Evolutionary conservation across 2,329 filamentous ascomycete genomes (phyloP), one percentile per base, ranked within the genome.

Genomic region (Stagonosporopsis rhizophila): DNA sequence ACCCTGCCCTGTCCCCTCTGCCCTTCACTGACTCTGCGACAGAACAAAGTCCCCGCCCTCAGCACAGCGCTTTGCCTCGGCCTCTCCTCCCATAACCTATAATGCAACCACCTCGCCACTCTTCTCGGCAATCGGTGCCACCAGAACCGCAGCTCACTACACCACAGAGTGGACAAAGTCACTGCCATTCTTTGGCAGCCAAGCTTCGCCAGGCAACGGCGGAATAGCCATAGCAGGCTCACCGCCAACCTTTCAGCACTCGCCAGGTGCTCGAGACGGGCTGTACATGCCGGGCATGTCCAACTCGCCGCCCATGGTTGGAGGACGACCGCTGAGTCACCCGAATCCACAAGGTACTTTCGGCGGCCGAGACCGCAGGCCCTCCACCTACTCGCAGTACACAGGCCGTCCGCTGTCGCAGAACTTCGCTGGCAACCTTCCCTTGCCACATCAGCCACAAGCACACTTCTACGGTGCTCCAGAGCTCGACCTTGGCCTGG

Each of bases 381-480:
- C 80, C 25, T 84, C 84, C 41, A 81, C 83, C 77, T 82, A 83
- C 64, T 83, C 83, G 6, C 80, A 81, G 20, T 78, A 71, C 19
- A 69, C 69, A 14, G 64, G 76, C 44, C 71, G 78, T 12, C 65
- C 77, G 4, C 78, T 79, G 12, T 84, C 52, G 66, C 56, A 75
- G 75, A 57, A 78, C 20, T 82, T 84, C 25, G 73, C 55, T 69
- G 76, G 58, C 72, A 82, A 85, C 47, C 86, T 86, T n/a, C 88
- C 89, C 3, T 83, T 89, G 9, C 89, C 90, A 3, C 90, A 93
- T 70, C 85, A 91, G 56, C 83, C 87, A 1, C 90, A 93, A 73
- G 77, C 89, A 17, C 90, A 93, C 76, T 94, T 90, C 74, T 92
- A 92, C 71, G 84, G 87, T 40, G 83, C 87, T 0, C 89, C 90